These are phyloP conservation scores for Posidonia australis DNA, from an alignment of 106 monocot genomes.

Conservation along the genomic window DNA sequence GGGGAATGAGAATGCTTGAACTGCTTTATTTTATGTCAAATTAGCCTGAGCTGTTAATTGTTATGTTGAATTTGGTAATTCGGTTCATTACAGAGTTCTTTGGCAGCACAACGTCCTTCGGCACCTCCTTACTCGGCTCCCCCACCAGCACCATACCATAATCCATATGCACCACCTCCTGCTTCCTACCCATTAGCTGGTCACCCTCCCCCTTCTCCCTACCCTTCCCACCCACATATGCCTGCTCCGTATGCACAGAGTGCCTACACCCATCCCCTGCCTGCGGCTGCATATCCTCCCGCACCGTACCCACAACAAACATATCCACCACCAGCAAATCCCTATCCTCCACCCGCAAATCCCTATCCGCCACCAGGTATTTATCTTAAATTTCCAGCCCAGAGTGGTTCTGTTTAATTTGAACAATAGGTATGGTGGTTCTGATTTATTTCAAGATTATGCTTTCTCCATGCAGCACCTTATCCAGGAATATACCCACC, in stretches of 20 bases:
- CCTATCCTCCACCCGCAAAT: conserved; percentile 1
- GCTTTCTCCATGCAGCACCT: conserved; percentile 22
- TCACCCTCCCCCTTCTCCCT: neutral
- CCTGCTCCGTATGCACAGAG: conserved; percentile 1
- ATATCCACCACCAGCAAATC: neutral
- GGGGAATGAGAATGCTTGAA: no score
- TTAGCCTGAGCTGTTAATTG: no score
- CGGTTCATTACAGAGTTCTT: neutral
- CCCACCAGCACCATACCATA: neutral
- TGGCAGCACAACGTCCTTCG: neutral
- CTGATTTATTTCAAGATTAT: neutral
- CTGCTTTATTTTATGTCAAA: no score
- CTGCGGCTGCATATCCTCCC: conserved; percentile 9
- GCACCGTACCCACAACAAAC: neutral
- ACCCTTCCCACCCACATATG: conserved; percentile 3
- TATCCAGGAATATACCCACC: conserved; percentile 38
- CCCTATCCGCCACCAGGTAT: neutral
- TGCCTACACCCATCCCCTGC: conserved; percentile 4
- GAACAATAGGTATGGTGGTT: neutral
- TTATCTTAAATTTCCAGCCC: no score
- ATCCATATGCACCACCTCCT: neutral
- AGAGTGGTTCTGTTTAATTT: neutral
- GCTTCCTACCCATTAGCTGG: conserved; percentile 1
- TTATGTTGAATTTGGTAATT: no score
- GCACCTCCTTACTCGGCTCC: neutral